Evolutionary conservation across 768 basidiomycete genomes (phyloP), one percentile per base, ranked within the genome.

Genomic region (Trametes cinnabarina): DNA sequence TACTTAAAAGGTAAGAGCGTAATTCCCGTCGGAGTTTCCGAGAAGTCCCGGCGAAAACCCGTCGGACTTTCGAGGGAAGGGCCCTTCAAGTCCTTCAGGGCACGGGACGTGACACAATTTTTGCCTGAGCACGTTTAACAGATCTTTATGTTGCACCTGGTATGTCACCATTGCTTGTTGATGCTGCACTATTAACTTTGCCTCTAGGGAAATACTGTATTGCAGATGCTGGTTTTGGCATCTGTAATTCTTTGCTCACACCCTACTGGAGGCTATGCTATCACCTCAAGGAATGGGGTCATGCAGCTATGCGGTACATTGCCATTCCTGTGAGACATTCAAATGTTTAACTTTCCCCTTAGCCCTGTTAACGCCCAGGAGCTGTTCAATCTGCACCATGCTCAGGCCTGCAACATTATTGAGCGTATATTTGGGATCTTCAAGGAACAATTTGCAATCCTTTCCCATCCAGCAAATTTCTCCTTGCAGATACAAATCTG

Each of bases 211-310:
- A 47, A 35, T 72, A 66, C 52, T 74, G 71, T 50, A 68, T 76
- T 28, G 72, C 62, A 3, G 68, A 76, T 68, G 71, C 70, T 9
- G 73, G 73, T 0, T 74, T 70, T 63, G 51, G 65, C 9, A n/a
- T 37, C 4, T 68, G 67, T 35, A 58, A 63, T 48, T 57, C 60
- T 1, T 51, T 72, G 3, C 50, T 76, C 12, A 61, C 69, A 4
- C 72, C 73, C 8, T 73, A 66, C 55, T 65, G 68, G 9, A 63
- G 66, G 37, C 65, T 70, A 0, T 63, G 65, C 3, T 76, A 75
- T 60, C 74, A 76, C 56, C 57, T 75, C 9, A 32, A 42, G 37
- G 74, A 76, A 52, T 74, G 72, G 71, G 72, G 25, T 11, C 48
- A 30, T 19, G 60, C 20, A 12, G 20, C 35, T 42, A 14, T 51